Base-by-base conservation (phyloP, 1,139 yeast genomes). In the Debaryomycetaceae sp. region DNA sequence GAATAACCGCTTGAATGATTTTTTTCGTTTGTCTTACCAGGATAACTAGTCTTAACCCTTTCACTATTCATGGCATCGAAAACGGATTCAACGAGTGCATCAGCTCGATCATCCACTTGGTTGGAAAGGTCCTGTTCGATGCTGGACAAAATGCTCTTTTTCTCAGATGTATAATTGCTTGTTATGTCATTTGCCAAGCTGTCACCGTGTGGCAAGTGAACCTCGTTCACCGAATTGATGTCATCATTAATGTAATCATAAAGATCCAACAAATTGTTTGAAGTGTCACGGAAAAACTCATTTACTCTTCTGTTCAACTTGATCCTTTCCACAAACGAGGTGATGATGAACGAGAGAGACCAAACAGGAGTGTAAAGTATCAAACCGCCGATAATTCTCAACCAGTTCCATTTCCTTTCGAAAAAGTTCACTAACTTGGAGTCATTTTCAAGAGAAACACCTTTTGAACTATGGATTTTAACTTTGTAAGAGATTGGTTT, bases 41-140 rank as follows among this genome's bases (percentile, higher is more conserved):
- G 56, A 41, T 49, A 59, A 58, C 51, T 57, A 42, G 56, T 53
- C 42, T 54, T 53, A 44, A 60, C 53, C 11, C 45, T 48, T 24
- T 61, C 66, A 38, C 62, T 56, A 39, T 65, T 72, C 60, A 81
- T 73, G 1, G 85, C 85, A 46, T 73, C 80, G 56, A 78, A 80
- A n/a, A 81, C 75, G 20, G 83, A 75, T 51, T 82, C 86, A 30
- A 83, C 76, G 43, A 82, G 72, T 24, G 62, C 69, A 46, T 81
- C 85, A 24, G 83, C 80, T 43, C 76, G 80, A 49, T 79, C 84
- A 40, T 74, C 76, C 22, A 77, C 59, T 24, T 67, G 52, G 55
- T 54, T 54, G 6, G 53, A 40, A 24, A 61, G 39, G 17, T 53
- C 60, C 37, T 41, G 45, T 48, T 57, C 63, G 24, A 60, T 41